phyloP scores from a whole-genome alignment of 495 filamentous ascomycete species.

The Podospora comata region DNA sequence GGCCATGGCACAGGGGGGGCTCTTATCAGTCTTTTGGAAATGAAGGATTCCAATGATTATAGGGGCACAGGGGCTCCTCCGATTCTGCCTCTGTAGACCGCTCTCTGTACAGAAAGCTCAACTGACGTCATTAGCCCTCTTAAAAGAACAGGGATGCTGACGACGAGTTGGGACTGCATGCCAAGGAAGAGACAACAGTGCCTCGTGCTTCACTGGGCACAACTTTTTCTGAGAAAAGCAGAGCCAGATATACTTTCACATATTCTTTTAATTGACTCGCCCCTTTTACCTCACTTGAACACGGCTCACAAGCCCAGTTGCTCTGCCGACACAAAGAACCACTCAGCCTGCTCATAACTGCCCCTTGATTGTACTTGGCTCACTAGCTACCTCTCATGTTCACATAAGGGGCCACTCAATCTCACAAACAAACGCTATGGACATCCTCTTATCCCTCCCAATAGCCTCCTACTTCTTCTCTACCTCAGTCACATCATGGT shows the following conservation, averaged over 20 bases:
- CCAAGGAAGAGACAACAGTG: no score
- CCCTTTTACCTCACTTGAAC: no score
- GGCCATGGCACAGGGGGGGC: not conserved
- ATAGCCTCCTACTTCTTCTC: constrained; percentile 62
- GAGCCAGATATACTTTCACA: no score
- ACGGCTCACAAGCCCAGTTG: no score
- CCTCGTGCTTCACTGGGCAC: no score
- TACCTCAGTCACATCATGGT: constrained; percentile 57
- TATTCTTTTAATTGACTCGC: no score
- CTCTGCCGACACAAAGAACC: not conserved
- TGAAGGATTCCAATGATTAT: not conserved
- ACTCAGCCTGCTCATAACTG: not conserved
- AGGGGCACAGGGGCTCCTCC: not conserved
- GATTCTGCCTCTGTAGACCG: not conserved
- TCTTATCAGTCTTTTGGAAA: not conserved
- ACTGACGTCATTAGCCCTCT: not conserved
- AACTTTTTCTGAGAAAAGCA: no score
- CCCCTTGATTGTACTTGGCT: no score
- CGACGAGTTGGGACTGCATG: not conserved
- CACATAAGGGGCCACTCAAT: not conserved
- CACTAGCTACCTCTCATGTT: not conserved
- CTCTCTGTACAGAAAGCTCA: not conserved
- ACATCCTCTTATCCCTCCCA: constrained; percentile 67
- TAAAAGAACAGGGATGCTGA: not conserved
- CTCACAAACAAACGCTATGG: constrained; percentile 38